Conservation (phyloP, 2,329 filamentous ascomycete genomes). For the Fonsecaea pugnacius region DNA sequence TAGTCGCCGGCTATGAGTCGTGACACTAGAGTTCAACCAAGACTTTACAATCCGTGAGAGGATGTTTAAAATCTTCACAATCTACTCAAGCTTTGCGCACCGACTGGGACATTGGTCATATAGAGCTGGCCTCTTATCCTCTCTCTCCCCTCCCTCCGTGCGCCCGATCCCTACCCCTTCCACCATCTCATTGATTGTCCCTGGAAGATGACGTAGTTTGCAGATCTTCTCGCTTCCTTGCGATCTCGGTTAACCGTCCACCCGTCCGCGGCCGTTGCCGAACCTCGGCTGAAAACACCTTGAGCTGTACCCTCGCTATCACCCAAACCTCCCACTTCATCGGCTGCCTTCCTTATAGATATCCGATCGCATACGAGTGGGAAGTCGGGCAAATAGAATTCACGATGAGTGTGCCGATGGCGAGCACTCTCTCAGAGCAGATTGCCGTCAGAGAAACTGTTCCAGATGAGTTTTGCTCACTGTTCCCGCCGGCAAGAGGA, state of each 20-base stretch:
- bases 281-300: neutral
- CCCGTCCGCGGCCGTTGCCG: neutral
- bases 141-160: too few relatives aligned
- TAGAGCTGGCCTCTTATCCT: too few relatives aligned
- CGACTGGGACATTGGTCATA: too few relatives aligned
- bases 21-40: too few relatives aligned
- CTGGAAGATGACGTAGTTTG: too few relatives aligned
- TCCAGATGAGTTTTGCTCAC: conserved; percentile 11
- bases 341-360: neutral
- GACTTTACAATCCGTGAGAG: too few relatives aligned
- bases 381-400: neutral
- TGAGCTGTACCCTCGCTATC: neutral
- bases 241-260: neutral
- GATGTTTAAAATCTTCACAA: too few relatives aligned
- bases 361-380: neutral
- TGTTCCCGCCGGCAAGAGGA: conserved; percentile 2
- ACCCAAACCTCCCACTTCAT: neutral
- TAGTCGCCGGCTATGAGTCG: too few relatives aligned
- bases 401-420: neutral
- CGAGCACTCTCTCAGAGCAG: conserved; percentile 1
- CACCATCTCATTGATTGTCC: too few relatives aligned
- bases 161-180: too few relatives aligned
- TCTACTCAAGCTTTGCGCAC: too few relatives aligned
- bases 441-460: conserved; percentile 7
- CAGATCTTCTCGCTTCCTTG: too few relatives aligned